phyloP scores from a whole-genome alignment of 441 rosid genomes.

The Manihot esculenta region DNA sequence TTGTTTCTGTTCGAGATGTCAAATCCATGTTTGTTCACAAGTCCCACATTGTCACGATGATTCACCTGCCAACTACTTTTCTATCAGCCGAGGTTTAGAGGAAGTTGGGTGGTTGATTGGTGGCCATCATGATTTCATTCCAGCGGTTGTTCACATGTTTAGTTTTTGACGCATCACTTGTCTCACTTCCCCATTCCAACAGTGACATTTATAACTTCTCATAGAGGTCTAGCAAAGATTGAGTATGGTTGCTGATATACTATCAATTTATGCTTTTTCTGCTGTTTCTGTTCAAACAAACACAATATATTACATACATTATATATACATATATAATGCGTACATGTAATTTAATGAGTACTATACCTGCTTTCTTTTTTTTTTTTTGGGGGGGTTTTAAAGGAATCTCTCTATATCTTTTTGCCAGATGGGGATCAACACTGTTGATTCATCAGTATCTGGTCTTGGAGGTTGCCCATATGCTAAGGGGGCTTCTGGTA shows the following conservation, averaged over 20 bases:
- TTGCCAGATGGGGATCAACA: constrained; percentile 83
- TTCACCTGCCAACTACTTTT: background rate
- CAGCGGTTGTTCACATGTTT: background rate
- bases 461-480: constrained; percentile 97
- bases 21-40: background rate
- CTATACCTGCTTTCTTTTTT: no score
- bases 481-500: constrained; percentile 95
- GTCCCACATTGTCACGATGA: background rate
- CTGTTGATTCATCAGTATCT: constrained; percentile 78
- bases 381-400: background rate
- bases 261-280: background rate
- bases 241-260: background rate
- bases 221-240: background rate
- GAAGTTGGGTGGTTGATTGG: background rate
- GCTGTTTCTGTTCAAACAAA: background rate
- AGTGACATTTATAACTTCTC: background rate
- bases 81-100: background rate
- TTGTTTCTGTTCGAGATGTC: background rate
- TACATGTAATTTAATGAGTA: no score
- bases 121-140: background rate
- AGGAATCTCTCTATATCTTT: background rate
- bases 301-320: no score
- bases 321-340: no score
- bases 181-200: background rate
- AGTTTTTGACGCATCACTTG: background rate